Base-by-base conservation (phyloP, 306 rosid genomes). In the Citrullus mucosospermus region DNA sequence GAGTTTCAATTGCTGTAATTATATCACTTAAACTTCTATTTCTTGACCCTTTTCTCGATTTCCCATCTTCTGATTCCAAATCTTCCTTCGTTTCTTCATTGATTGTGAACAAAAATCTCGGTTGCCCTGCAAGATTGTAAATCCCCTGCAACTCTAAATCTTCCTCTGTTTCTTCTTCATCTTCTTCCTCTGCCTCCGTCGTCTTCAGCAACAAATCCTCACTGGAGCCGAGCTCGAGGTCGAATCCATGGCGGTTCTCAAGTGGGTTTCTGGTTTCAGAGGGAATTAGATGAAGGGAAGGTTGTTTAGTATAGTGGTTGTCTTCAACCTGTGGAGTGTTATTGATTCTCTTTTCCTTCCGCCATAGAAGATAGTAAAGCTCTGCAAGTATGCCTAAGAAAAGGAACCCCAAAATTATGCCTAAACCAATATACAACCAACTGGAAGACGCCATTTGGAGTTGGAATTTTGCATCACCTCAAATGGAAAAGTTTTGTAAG, bases 101-200 rank as follows among this genome's bases (percentile, higher is more conserved):
- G 77, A 93, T 93, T 75, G 98, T 89, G 91, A 89, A 93, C 46
- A 93, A 90, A 81, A 93, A 91, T 39, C 98, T 88, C 1, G 98
- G 97, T 5, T 93, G 98, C 25, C 98, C 96, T 13, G 90, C 86
- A 0, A 91, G 86, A 83, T 89, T 90, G 84, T 93, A 96, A 74
- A 93, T 86, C 86, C 95, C 90, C 89, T 86, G 87, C 56, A 91
- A 83, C 86, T 93, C 98, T 15, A 86, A 80, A 4, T 91, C 97
- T 62, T 88, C 85, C 54, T 89, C 66, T 48, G 53, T 48, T 6
- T 71, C 77, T n/a, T 43, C 54, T 1, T 28, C 43, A 57, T 25
- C 59, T 0, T 73, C 61, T 56, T 22, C 43, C 3, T 91, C 94
- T 57, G 84, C 91, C 17, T 81, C 90, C 69, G 6, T 70, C n/a